Conservation (phyloP, 2,329 filamentous ascomycete genomes). For the Daldinia eschscholtzii region DNA sequence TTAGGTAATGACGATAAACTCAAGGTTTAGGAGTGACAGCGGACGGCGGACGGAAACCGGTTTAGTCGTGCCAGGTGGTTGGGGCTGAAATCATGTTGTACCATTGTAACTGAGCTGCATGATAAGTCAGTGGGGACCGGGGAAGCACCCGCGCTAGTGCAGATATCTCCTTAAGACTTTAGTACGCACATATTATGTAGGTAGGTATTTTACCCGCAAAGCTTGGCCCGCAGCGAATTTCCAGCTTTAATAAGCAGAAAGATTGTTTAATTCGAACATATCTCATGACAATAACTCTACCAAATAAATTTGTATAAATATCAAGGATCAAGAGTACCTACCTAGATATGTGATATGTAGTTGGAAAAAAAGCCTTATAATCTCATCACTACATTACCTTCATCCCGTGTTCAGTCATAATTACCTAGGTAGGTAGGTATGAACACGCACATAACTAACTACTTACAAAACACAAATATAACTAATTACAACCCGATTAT, state of each 20-base stretch:
- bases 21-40: constrained; percentile 2
- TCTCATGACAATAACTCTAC: background rate
- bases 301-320: background rate
- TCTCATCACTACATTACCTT: background rate
- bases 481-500: background rate
- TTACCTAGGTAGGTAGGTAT: background rate
- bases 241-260: background rate
- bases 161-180: background rate
- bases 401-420: background rate
- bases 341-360: background rate
- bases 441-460: background rate
- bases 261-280: too few species aligned
- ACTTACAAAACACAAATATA: constrained; percentile 4
- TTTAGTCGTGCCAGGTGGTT: constrained; percentile 3
- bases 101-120: background rate
- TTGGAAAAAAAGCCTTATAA: background rate
- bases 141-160: background rate
- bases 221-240: background rate
- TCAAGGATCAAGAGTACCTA: background rate
- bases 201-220: background rate
- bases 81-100: constrained; percentile 2
- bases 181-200: background rate
- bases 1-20: constrained; percentile 19
- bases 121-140: background rate
- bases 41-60: background rate